These are phyloP conservation scores for Claviceps spartinae DNA, from an alignment of 2,329 filamentous ascomycete species.

Conservation along the genomic window DNA sequence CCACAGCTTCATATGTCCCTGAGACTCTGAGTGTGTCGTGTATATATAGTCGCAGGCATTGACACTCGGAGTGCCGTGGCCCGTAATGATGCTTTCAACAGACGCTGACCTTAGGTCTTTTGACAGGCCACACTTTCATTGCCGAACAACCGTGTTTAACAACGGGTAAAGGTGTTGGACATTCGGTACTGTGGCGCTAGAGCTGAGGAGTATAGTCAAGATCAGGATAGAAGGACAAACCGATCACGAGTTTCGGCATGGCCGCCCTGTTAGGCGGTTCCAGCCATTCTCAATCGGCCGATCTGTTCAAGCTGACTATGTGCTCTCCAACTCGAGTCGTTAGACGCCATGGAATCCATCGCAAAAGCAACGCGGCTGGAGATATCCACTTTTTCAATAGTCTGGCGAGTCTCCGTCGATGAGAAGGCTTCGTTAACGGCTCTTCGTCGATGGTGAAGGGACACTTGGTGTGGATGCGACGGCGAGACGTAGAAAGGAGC, in stretches of 20 bases:
- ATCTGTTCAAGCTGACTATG: conserved; percentile 33
- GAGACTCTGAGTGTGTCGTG: not conserved
- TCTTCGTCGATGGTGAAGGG: conserved; percentile 29
- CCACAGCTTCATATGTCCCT: not conserved
- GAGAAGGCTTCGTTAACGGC: conserved; percentile 43
- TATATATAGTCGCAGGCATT: not conserved
- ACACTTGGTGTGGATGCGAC: conserved; percentile 46
- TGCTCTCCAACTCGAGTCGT: conserved; percentile 36
- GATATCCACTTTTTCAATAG: conserved; percentile 56
- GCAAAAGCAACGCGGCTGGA: conserved; percentile 41
- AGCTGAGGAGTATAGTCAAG: no score
- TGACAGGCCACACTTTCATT: conserved; percentile 40
- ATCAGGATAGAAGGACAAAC: no score
- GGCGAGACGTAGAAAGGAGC: conserved; percentile 36
- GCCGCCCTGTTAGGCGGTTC: conserved; percentile 39
- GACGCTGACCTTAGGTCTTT: not conserved
- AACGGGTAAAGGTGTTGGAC: conserved; percentile 24
- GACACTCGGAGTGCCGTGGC: not conserved
- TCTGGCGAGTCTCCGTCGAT: conserved; percentile 44
- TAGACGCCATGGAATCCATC: conserved; percentile 41
- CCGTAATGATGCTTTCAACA: not conserved
- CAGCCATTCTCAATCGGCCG: conserved; percentile 35
- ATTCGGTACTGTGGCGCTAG: no score
- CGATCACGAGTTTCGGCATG: conserved; percentile 47
- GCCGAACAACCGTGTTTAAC: conserved; percentile 41